A percentile compares a stretch with the other conserved stretches of the same genome.
Evolutionary conservation across 768 basidiomycete genomes (phyloP).

Genomic region (Kwoniella bestiolae): DNA sequence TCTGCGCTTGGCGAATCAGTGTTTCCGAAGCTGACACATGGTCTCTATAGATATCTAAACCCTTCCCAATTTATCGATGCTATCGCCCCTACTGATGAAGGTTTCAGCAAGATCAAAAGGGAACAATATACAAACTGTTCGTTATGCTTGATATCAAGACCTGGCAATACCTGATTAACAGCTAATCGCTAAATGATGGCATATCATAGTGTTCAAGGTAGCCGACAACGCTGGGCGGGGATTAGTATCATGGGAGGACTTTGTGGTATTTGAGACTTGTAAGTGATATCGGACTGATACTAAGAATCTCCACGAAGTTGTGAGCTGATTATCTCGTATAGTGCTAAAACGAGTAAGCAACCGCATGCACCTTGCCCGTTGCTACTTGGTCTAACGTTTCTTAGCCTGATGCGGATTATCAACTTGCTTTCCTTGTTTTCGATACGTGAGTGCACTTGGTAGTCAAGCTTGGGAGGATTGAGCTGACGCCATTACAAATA

Average conservation of each 20-base stretch:
- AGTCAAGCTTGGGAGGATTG: background rate
- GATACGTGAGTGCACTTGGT: slow-evolving; percentile 72
- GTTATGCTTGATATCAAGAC: slow-evolving; percentile 63
- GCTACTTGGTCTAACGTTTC: slow-evolving; percentile 59
- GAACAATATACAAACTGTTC: slow-evolving; percentile 82
- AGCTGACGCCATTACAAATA: slow-evolving; percentile 55
- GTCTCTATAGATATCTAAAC: slow-evolving; percentile 72
- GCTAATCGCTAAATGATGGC: too few relatives aligned
- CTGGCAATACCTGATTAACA: slow-evolving; percentile 1
- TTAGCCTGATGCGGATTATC: slow-evolving; percentile 96
- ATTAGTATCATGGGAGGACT: slow-evolving; percentile 80
- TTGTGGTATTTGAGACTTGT: slow-evolving; percentile 87
- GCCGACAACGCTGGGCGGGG: slow-evolving; percentile 53
- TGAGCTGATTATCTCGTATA: slow-evolving; percentile 3
- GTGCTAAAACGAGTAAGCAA: slow-evolving; percentile 47
- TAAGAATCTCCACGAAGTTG: too few relatives aligned
- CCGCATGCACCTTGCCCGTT: background rate
- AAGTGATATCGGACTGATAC: too few relatives aligned
- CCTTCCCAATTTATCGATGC: slow-evolving; percentile 90
- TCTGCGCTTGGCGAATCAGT: background rate
- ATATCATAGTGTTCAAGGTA: slow-evolving; percentile 53
- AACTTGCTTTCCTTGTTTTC: slow-evolving; percentile 94
- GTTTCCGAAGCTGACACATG: background rate
- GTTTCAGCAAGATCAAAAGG: slow-evolving; percentile 77
- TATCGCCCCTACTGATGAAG: slow-evolving; percentile 83